Conservation (phyloP, 495 filamentous ascomycete species). For the Massariosphaeria phaeospora region DNA sequence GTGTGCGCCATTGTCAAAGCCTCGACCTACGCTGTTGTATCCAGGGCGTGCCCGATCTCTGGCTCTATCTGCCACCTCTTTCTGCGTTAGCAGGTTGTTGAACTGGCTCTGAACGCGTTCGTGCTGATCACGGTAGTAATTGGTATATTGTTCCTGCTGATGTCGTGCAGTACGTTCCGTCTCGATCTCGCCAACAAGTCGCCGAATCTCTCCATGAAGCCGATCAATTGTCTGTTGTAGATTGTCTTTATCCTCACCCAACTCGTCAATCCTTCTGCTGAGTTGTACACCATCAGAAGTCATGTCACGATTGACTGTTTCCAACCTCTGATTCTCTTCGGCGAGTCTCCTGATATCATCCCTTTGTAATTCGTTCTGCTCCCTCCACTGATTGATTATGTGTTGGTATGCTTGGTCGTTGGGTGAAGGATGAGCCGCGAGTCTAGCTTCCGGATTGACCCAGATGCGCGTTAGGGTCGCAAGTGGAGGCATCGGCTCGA, state of each 20-base stretch:
- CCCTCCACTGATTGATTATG: slow-evolving; percentile 1
- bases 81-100: neutral
- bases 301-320: neutral
- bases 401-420: neutral
- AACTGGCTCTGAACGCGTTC: neutral
- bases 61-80: neutral
- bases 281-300: neutral
- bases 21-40: neutral
- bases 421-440: slow-evolving; percentile 1
- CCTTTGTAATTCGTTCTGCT: neutral
- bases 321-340: neutral
- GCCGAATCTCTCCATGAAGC: neutral
- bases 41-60: neutral
- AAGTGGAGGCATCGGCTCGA: neutral
- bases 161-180: neutral
- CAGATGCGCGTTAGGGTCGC: neutral
- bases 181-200: slow-evolving; percentile 1
- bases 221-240: neutral
- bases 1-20: neutral
- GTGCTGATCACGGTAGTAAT: neutral
- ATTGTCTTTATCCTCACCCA: neutral
- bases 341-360: neutral
- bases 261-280: neutral
- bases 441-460: slow-evolving; percentile 9
- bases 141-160: neutral